These are phyloP conservation scores for Ascochyta rabiei DNA, from an alignment of 2,329 filamentous ascomycete species.

Conservation along the genomic window DNA sequence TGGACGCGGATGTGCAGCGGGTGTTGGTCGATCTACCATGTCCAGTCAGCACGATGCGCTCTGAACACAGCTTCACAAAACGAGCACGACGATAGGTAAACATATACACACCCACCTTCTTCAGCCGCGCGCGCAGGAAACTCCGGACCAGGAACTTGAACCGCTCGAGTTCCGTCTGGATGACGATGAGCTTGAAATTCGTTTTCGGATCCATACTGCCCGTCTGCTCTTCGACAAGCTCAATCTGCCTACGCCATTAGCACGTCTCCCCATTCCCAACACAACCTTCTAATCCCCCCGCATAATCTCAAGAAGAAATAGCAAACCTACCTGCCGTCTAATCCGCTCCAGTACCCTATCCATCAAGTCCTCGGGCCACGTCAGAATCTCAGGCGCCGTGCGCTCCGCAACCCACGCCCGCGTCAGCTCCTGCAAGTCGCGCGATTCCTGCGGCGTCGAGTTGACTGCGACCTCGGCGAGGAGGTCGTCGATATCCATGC, in stretches of 20 bases:
- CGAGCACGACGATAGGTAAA: neutral
- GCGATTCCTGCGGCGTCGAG: slow-evolving; percentile 61
- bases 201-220: slow-evolving; percentile 86
- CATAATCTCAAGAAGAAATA: too few species aligned
- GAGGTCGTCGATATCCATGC: slow-evolving; percentile 59
- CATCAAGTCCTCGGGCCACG: slow-evolving; percentile 77
- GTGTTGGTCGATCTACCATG: slow-evolving; percentile 72
- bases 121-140: slow-evolving; percentile 81
- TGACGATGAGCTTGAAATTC: slow-evolving; percentile 91
- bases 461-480: slow-evolving; percentile 56
- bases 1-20: slow-evolving; percentile 73
- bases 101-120: slow-evolving; percentile 66
- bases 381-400: slow-evolving; percentile 84
- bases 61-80: neutral
- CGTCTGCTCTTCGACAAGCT: slow-evolving; percentile 65
- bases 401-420: slow-evolving; percentile 93
- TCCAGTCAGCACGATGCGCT: neutral
- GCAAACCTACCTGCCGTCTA: slow-evolving; percentile 45
- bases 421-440: slow-evolving; percentile 87
- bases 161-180: slow-evolving; percentile 94
- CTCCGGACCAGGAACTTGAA: slow-evolving; percentile 90
- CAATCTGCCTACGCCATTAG: slow-evolving; percentile 50
- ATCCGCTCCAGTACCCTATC: slow-evolving; percentile 74
- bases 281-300: too few species aligned
- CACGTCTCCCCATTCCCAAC: neutral